Conservation (phyloP, 345 rosid species). For the Melaleuca alternifolia region DNA sequence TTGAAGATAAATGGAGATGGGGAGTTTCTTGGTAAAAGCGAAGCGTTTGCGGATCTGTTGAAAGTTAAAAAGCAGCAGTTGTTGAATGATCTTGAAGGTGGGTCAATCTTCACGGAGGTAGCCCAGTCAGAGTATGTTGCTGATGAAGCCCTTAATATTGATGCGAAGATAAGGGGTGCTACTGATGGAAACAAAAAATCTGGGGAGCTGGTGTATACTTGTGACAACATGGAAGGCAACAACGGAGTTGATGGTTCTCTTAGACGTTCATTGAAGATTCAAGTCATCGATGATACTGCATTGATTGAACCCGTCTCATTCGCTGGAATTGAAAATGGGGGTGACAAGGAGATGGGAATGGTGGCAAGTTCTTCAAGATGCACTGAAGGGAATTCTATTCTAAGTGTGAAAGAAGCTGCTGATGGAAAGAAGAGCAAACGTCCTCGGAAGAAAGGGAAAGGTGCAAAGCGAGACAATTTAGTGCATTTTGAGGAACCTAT, state of each 20-base stretch:
- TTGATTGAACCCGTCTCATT: constrained; percentile 36
- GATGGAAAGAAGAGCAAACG: constrained; percentile 33
- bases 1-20: background rate
- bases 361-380: constrained; percentile 12
- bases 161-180: constrained; percentile 2
- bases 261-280: constrained; percentile 39
- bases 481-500: constrained; percentile 1
- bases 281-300: constrained; percentile 70
- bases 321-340: constrained; percentile 16
- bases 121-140: background rate
- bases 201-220: background rate
- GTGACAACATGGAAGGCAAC: constrained; percentile 4
- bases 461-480: constrained; percentile 2
- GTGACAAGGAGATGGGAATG: constrained; percentile 11
- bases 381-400: background rate
- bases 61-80: constrained; percentile 55
- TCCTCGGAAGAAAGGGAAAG: constrained; percentile 30
- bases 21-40: background rate
- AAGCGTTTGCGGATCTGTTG: constrained; percentile 15
- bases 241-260: constrained; percentile 13
- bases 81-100: constrained; percentile 42
- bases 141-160: constrained; percentile 4
- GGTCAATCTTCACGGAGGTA: background rate
- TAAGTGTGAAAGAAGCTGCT: constrained; percentile 11
- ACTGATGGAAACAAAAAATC: background rate